Base-by-base conservation (phyloP, 2,329 filamentous ascomycete species). In the Fusarium succisae region DNA sequence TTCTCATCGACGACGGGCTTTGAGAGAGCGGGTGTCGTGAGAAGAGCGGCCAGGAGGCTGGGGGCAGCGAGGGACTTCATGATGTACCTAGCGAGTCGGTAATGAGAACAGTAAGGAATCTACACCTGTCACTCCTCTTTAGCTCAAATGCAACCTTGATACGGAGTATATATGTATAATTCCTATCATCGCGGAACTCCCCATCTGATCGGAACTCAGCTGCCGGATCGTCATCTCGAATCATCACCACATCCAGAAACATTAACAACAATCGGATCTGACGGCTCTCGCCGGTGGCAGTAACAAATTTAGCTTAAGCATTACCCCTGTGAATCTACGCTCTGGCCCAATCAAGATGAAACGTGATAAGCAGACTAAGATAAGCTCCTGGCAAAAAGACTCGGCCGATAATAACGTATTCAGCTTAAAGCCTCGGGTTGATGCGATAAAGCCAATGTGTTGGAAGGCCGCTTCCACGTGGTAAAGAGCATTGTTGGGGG, bases 81-180 rank as follows among this genome's bases (percentile, higher is more conserved):
- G 13, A 7, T 44, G 51, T n/a, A 55, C 51, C 51, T 55, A 41
- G 51, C 35, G 32, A 37, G 17, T 15, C 48, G 30, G 48, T 20
- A 32, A 32, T 32, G 20, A n/a, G 35, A 55, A n/a, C 24, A 6
- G 14, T 13, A 39, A 39, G n/a, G 51, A 41, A 41, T 55, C 20
- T 55, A 28, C 51, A 18, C 35, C 35, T 54, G 24, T 7, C 51
- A 22, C 38, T 5, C 0, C 0, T 6, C 5, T 24, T 20, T 7
- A 6, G 13, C 12, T 38, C 18, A 39, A 55, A 55, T 55, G 35
- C 51, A 28, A 39, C 24, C 11, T 55, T 39, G 11, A 11, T 55
- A n/a, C n/a, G n/a, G n/a, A n/a, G n/a, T n/a, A 55, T 55, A 55
- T 55, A 55, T 55, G 18, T 55, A 55, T 55, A 55, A 55, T 54